phyloP scores from a whole-genome alignment of 495 filamentous ascomycete species.

The Symbiotaphrina buchneri region DNA sequence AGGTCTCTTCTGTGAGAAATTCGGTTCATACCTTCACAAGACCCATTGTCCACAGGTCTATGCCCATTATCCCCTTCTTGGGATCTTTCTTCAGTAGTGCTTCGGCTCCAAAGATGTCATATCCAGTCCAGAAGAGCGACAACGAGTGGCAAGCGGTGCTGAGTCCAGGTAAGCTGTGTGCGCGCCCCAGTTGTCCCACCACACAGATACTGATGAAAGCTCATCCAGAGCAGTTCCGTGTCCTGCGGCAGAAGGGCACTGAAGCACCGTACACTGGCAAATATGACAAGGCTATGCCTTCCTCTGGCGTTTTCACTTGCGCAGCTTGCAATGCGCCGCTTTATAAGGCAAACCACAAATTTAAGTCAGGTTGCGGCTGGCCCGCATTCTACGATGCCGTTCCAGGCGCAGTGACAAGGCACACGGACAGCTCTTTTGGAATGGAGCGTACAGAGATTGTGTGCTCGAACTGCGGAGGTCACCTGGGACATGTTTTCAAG shows the following conservation, averaged over 20 bases:
- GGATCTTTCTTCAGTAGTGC: conserved; percentile 53
- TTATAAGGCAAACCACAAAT: conserved; percentile 80
- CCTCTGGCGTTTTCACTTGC: conserved; percentile 58
- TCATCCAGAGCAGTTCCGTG: conserved; percentile 66
- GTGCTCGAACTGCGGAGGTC: conserved; percentile 82
- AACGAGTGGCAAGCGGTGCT: conserved; percentile 80
- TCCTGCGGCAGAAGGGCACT: conserved; percentile 80
- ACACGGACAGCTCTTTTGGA: conserved; percentile 53
- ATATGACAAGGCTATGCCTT: conserved; percentile 70
- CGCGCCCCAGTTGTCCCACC: too few species aligned
- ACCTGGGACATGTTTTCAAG: conserved; percentile 94
- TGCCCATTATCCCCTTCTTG: conserved; percentile 56
- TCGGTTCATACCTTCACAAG: conserved; percentile 4
- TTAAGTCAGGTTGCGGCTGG: conserved; percentile 93
- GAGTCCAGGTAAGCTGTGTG: conserved; percentile 35
- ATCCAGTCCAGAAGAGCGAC: conserved; percentile 54
- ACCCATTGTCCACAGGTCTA: conserved; percentile 24
- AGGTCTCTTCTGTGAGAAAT: conserved; percentile 9
- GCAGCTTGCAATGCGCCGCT: conserved; percentile 70
- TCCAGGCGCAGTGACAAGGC: conserved; percentile 65
- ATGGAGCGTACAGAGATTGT: conserved; percentile 85
- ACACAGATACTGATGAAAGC: conserved; percentile 2
- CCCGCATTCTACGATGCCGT: conserved; percentile 91
- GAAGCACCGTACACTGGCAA: conserved; percentile 57
- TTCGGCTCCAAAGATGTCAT: conserved; percentile 38